Percentiles rank a stretch among this genome's conserved stretches.
These are phyloP conservation scores for Isatis tinctoria DNA, from an alignment of 345 rosid genomes.

Conservation along the genomic window DNA sequence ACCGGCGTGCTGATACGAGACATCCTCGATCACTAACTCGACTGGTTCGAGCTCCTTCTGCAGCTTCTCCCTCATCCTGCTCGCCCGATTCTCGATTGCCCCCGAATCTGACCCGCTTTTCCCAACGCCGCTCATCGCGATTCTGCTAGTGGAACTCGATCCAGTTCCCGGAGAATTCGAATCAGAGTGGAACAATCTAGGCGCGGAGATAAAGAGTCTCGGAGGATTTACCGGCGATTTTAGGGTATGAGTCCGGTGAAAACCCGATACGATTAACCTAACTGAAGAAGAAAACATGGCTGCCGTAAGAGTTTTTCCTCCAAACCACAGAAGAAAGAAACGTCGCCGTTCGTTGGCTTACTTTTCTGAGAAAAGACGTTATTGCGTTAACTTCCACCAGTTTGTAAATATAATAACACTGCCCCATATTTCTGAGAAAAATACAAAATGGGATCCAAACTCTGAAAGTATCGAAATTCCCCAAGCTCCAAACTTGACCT, in stretches of 20 bases:
- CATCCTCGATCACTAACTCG: slow-evolving; percentile 68
- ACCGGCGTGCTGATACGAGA: slow-evolving; percentile 92
- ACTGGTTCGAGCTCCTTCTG: slow-evolving; percentile 65
- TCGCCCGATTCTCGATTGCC: slow-evolving; percentile 58
- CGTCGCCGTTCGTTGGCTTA: neutral
- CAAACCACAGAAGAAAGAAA: neutral
- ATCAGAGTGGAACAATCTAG: neutral
- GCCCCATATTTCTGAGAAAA: neutral
- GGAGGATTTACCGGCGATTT: slow-evolving; percentile 15
- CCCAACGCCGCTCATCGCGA: slow-evolving; percentile 25
- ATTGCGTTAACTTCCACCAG: neutral
- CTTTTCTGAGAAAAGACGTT: neutral
- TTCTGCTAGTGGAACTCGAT: slow-evolving; percentile 14
- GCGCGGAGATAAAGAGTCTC: neutral
- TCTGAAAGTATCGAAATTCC: neutral
- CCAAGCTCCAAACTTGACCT: neutral
- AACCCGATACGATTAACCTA: slow-evolving; percentile 21
- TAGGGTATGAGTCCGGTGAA: slow-evolving; percentile 15
- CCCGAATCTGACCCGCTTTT: slow-evolving; percentile 16
- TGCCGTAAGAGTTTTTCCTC: neutral
- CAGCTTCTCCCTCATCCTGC: slow-evolving; percentile 66
- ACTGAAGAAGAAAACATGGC: slow-evolving; percentile 28
- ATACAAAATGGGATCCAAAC: neutral
- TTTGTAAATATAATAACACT: neutral
- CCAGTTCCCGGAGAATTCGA: neutral